Conservation (phyloP, 1,139 yeast genomes). For the Yamadazyma pseudoaaseri region DNA sequence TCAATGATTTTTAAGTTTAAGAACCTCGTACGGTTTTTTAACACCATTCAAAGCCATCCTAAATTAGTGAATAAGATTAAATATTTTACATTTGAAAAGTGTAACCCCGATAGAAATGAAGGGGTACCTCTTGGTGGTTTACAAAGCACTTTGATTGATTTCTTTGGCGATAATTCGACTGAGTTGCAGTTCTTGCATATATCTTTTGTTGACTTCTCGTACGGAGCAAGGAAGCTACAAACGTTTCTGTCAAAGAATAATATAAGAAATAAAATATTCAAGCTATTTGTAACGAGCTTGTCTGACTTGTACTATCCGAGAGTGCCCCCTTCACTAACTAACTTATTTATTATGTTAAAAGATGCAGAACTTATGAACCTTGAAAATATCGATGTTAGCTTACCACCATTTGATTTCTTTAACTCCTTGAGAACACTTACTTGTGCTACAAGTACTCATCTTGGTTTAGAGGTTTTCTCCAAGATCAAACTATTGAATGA, state of each 20-base stretch:
- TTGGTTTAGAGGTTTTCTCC: slow-evolving; percentile 30
- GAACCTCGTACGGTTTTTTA: slow-evolving; percentile 21
- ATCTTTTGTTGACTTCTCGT: slow-evolving; percentile 29
- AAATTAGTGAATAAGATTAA: slow-evolving; percentile 23
- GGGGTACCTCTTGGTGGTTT: slow-evolving; percentile 17
- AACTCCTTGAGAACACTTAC: slow-evolving; percentile 30
- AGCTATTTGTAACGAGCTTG: slow-evolving; percentile 29
- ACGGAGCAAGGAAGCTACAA: slow-evolving; percentile 26
- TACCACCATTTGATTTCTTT: slow-evolving; percentile 21
- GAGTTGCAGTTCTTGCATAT: slow-evolving; percentile 34
- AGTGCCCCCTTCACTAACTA: slow-evolving; percentile 29
- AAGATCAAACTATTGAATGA: slow-evolving; percentile 22
- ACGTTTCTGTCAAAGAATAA: slow-evolving; percentile 24
- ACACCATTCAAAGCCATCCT: slow-evolving; percentile 19
- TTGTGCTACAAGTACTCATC: slow-evolving; percentile 31
- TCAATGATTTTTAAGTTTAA: slow-evolving; percentile 23
- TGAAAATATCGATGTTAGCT: slow-evolving; percentile 21
- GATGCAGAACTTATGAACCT: slow-evolving; percentile 24
- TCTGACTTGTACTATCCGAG: slow-evolving; percentile 25
- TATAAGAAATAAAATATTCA: slow-evolving; percentile 30
- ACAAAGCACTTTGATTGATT: slow-evolving; percentile 22
- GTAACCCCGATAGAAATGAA: slow-evolving; percentile 20
- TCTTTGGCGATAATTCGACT: slow-evolving; percentile 25
- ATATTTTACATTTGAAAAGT: slow-evolving; percentile 37
- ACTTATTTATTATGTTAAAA: slow-evolving; percentile 33